A percentile compares a stretch with the other conserved stretches of the same genome.
phyloP scores from a whole-genome alignment of 2,329 filamentous ascomycete species.

The Curvularia hawaiiensis region DNA sequence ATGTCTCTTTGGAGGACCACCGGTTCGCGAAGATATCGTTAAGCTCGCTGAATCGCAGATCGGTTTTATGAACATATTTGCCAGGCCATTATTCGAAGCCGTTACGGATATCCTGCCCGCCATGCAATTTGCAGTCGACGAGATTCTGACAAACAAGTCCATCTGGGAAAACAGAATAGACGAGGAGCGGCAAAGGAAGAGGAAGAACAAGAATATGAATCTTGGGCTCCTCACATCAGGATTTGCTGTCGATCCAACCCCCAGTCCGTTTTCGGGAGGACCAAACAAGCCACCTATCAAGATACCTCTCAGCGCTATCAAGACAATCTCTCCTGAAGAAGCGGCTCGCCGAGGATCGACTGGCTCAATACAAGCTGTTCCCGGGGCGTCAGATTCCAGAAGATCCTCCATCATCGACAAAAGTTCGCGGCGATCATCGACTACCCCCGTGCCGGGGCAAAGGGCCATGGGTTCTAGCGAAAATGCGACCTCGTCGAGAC shows the following conservation, averaged over 20 bases:
- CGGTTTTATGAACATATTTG: slow-evolving; percentile 96
- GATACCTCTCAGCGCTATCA: slow-evolving; percentile 17
- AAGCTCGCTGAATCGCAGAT: slow-evolving; percentile 88
- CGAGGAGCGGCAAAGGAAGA: slow-evolving; percentile 63
- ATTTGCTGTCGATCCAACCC: slow-evolving; percentile 37
- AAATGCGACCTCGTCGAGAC: slow-evolving; percentile 43
- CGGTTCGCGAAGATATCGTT: slow-evolving; percentile 80
- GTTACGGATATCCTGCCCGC: slow-evolving; percentile 84
- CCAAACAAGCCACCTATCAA: slow-evolving; percentile 19
- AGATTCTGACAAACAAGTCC: slow-evolving; percentile 76
- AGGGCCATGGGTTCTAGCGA: slow-evolving; percentile 33
- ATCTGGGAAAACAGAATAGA: slow-evolving; percentile 73
- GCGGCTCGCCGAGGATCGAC: slow-evolving; percentile 34
- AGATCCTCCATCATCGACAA: slow-evolving; percentile 38
- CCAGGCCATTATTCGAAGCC: slow-evolving; percentile 86
- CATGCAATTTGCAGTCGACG: slow-evolving; percentile 82
- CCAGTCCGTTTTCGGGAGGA: slow-evolving; percentile 42
- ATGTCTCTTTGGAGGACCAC: slow-evolving; percentile 78
- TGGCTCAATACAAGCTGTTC: slow-evolving; percentile 30
- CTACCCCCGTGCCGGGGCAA: slow-evolving; percentile 26
- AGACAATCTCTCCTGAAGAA: slow-evolving; percentile 21
- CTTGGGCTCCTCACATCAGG: slow-evolving; percentile 30
- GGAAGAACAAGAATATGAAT: slow-evolving; percentile 34
- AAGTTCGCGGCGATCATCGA: slow-evolving; percentile 39
- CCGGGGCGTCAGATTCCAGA: slow-evolving; percentile 28